phyloP scores from a whole-genome alignment of 345 rosid genomes.

The Lagerstroemia speciosa region DNA sequence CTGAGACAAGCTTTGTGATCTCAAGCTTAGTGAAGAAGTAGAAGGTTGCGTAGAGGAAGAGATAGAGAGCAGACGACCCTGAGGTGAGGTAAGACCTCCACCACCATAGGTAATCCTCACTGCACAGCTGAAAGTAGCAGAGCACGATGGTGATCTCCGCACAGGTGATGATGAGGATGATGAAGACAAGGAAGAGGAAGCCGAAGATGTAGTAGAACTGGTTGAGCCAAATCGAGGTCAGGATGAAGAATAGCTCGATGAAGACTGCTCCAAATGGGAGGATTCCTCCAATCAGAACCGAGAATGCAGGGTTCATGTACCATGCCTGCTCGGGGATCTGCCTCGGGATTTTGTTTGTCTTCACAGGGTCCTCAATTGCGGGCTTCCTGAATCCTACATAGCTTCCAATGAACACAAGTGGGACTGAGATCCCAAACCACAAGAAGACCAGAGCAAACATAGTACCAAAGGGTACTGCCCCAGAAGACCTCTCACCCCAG shows the following conservation, averaged over 20 bases:
- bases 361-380: slow-evolving; percentile 29
- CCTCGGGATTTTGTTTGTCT: slow-evolving; percentile 37
- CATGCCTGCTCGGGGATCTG: slow-evolving; percentile 32
- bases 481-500: slow-evolving; percentile 42
- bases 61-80: slow-evolving; percentile 32
- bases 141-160: slow-evolving; percentile 33
- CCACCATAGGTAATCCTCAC: slow-evolving; percentile 37
- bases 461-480: slow-evolving; percentile 40
- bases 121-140: slow-evolving; percentile 39
- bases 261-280: slow-evolving; percentile 36
- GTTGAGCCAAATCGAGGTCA: slow-evolving; percentile 37
- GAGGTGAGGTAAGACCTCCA: slow-evolving; percentile 32
- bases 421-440: slow-evolving; percentile 40
- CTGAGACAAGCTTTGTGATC: slow-evolving; percentile 29
- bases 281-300: slow-evolving; percentile 28
- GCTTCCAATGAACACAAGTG: slow-evolving; percentile 31
- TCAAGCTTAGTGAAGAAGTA: slow-evolving; percentile 37
- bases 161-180: slow-evolving; percentile 29
- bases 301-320: slow-evolving; percentile 30
- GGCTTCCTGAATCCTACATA: slow-evolving; percentile 31
- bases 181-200: slow-evolving; percentile 33
- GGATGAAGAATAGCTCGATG: slow-evolving; percentile 35
- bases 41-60: slow-evolving; percentile 28
- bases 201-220: slow-evolving; percentile 42
- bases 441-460: slow-evolving; percentile 32